phyloP scores from a whole-genome alignment of 2,329 filamentous ascomycete species.

The Fusarium torulosum region DNA sequence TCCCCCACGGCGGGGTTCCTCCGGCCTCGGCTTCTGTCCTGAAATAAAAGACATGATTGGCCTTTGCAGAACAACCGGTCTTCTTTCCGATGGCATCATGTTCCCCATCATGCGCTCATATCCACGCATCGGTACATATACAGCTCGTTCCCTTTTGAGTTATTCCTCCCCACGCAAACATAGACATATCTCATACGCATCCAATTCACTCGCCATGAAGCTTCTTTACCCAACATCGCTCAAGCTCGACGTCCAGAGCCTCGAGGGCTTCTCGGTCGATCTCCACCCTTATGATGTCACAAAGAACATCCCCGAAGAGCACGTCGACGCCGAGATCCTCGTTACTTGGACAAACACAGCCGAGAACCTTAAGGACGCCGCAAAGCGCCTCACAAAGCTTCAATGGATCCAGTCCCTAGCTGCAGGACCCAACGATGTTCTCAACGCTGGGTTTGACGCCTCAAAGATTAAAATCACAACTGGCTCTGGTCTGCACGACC shows the following conservation, averaged over 20 bases:
- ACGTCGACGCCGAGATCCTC: conserved; percentile 70
- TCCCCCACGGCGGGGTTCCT: conserved; percentile 38
- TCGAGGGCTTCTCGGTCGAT: conserved; percentile 69
- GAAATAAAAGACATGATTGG: background rate
- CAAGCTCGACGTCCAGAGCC: conserved; percentile 64
- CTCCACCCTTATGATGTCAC: conserved; percentile 73
- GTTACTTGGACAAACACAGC: conserved; percentile 72
- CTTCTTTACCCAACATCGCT: conserved; percentile 76
- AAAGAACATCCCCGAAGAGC: conserved; percentile 66
- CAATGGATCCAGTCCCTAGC: conserved; percentile 76
- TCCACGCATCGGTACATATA: conserved; percentile 38
- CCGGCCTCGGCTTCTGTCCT: conserved; percentile 21
- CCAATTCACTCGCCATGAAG: conserved; percentile 61
- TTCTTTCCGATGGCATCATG: conserved; percentile 42
- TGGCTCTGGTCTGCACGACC: conserved; percentile 73
- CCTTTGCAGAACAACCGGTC: conserved; percentile 13
- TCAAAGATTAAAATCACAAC: conserved; percentile 66
- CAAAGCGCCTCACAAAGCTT: conserved; percentile 66
- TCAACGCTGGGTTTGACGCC: conserved; percentile 70
- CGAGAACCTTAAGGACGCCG: conserved; percentile 70
- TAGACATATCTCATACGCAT: background rate
- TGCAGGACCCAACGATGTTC: conserved; percentile 74
- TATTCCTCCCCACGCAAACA: background rate
- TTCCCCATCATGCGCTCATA: conserved; percentile 33
- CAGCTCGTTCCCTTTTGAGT: conserved; percentile 11